Conservation (phyloP, 768 basidiomycete species). For the Leccinum imitatum region DNA sequence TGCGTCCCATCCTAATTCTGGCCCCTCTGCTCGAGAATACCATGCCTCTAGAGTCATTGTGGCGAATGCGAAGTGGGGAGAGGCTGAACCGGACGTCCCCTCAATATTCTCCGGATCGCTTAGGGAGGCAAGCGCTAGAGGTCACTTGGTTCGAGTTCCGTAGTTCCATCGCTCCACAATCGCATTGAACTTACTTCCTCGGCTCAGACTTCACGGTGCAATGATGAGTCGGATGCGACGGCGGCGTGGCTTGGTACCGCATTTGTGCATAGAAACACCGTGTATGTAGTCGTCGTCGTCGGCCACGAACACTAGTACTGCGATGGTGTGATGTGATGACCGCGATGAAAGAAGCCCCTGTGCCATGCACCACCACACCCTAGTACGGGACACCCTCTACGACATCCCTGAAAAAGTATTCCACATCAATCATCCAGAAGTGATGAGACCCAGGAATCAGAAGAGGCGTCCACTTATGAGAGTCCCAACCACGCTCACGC, state of each 20-base stretch:
- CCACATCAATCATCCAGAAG: constrained; percentile 14
- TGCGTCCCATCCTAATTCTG: too few species aligned
- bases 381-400: constrained; percentile 18
- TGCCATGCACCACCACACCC: constrained; percentile 7
- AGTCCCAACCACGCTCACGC: constrained; percentile 47
- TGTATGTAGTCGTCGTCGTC: constrained; percentile 63
- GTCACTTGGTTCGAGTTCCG: too few species aligned
- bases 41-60: background rate
- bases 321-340: constrained; percentile 60
- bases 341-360: constrained; percentile 13
- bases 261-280: background rate
- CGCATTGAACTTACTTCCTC: too few species aligned
- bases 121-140: too few species aligned
- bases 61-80: constrained; percentile 20
- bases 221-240: too few species aligned
- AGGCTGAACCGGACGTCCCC: constrained; percentile 20
- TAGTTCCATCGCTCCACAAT: too few species aligned
- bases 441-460: constrained; percentile 15
- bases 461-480: constrained; percentile 17
- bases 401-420: background rate
- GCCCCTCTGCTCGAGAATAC: background rate
- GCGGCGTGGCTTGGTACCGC: too few species aligned
- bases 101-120: too few species aligned
- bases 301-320: constrained; percentile 70
- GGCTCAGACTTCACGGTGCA: too few species aligned